Percentiles rank a stretch among this genome's conserved stretches.
Conservation (phyloP, 2,329 filamentous ascomycete species). For the Aspergillus fumigatus region DNA sequence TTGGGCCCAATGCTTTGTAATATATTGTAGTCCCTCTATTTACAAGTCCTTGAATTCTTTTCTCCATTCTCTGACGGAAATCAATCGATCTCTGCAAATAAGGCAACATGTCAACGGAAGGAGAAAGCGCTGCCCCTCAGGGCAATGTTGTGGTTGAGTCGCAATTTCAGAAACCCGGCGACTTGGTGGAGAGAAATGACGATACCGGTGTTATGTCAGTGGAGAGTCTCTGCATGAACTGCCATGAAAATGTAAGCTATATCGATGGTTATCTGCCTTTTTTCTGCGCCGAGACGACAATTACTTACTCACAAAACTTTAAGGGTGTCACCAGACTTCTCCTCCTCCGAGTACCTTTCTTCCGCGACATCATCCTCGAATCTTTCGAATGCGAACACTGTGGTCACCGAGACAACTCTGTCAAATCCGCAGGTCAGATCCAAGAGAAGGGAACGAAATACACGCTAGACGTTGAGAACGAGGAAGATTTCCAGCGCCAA, state of each 20-base stretch:
- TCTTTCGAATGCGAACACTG: slow-evolving; percentile 93
- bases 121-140: slow-evolving; percentile 12
- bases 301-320: slow-evolving; percentile 10
- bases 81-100: not conserved
- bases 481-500: slow-evolving; percentile 74
- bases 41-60: not conserved
- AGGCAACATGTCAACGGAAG: slow-evolving; percentile 23
- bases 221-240: slow-evolving; percentile 84
- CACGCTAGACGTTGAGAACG: slow-evolving; percentile 69
- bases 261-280: not conserved
- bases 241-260: slow-evolving; percentile 68
- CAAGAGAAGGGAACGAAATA: slow-evolving; percentile 85
- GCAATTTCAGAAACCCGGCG: slow-evolving; percentile 36
- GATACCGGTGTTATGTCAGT: slow-evolving; percentile 42
- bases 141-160: slow-evolving; percentile 20
- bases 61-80: not conserved
- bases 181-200: slow-evolving; percentile 36
- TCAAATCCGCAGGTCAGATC: slow-evolving; percentile 87
- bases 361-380: slow-evolving; percentile 96
- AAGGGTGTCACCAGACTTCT: slow-evolving; percentile 87
- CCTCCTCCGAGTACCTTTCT: slow-evolving; percentile 90
- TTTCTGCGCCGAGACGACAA: not conserved
- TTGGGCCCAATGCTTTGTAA: slow-evolving; percentile 4
- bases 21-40: not conserved
- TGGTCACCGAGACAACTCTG: slow-evolving; percentile 83